phyloP scores from a whole-genome alignment of 805 yeast species.

The Allodekkera sacchari region DNA sequence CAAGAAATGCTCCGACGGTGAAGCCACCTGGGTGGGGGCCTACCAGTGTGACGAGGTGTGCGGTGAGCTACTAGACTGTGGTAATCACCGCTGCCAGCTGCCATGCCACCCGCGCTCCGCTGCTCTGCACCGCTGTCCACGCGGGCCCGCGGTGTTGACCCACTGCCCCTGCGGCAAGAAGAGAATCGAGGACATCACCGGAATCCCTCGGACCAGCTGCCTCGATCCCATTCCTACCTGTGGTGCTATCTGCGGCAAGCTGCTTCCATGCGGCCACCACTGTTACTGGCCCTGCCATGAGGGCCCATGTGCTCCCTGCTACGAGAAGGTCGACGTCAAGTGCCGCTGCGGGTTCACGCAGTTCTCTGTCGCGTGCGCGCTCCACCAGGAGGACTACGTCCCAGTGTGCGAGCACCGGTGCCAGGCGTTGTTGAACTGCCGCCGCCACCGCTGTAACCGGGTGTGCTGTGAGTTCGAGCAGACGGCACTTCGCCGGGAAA shows the following conservation, averaged over 20 bases:
- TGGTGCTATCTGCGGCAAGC: conserved; percentile 52
- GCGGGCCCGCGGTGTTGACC: conserved; percentile 48
- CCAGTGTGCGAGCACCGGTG: conserved; percentile 71
- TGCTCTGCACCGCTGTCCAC: conserved; percentile 41
- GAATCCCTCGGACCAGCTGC: conserved; percentile 44
- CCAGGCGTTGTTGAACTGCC: conserved; percentile 65
- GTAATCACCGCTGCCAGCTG: conserved; percentile 41
- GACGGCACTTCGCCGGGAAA: conserved; percentile 45
- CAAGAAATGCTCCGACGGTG: conserved; percentile 19
- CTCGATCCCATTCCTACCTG: conserved; percentile 78
- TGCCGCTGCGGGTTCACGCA: conserved; percentile 57
- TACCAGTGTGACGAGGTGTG: conserved; percentile 40
- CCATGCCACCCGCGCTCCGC: conserved; percentile 44
- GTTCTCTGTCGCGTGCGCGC: conserved; percentile 58
- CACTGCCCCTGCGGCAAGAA: conserved; percentile 80
- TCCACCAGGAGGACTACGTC: conserved; percentile 36
- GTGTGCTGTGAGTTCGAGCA: conserved; percentile 67
- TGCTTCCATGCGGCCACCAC: conserved; percentile 60
- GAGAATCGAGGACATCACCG: conserved; percentile 27
- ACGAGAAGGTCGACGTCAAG: conserved; percentile 35
- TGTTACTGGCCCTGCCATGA: conserved; percentile 69
- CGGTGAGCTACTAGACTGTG: conserved; percentile 51
- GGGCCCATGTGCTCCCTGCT: conserved; percentile 68
- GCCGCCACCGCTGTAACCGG: conserved; percentile 66
- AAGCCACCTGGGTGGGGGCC: conserved; percentile 39